These are phyloP conservation scores for Quercus cerris DNA, from an alignment of 306 rosid genomes.

Conservation along the genomic window DNA sequence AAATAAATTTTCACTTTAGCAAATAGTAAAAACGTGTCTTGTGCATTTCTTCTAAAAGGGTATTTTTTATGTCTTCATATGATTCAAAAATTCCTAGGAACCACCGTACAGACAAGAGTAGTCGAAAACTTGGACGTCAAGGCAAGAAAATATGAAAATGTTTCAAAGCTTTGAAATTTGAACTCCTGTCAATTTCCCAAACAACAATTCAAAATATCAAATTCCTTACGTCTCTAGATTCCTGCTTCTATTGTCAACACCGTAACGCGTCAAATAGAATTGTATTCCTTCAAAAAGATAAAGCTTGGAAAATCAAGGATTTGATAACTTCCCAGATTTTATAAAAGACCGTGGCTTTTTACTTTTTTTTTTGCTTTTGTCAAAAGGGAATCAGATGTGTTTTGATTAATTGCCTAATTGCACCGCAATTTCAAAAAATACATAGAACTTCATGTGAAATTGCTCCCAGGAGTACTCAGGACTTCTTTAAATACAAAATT, in stretches of 20 bases:
- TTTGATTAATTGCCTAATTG: no score
- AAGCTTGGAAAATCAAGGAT: not conserved
- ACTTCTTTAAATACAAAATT: no score
- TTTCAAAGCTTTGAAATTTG: not conserved
- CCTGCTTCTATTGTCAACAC: slow-evolving; percentile 30
- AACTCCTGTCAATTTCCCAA: no score
- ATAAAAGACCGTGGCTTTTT: not conserved
- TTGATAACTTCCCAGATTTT: slow-evolving; percentile 15
- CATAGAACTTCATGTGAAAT: no score
- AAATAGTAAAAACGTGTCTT: no score
- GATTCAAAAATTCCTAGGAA: no score
- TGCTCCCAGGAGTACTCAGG: no score
- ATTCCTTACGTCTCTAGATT: not conserved
- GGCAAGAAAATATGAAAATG: not conserved
- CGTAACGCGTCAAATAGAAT: slow-evolving; percentile 25
- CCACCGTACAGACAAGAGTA: not conserved
- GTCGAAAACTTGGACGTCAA: no score
- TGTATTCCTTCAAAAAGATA: not conserved
- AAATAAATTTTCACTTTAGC: no score
- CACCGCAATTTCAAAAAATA: no score
- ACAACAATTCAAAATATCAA: slow-evolving; percentile 11
- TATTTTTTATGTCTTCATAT: no score
- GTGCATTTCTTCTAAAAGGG: no score
- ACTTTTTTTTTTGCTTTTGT: not conserved
- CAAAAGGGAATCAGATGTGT: not conserved